Evolutionary conservation across 495 filamentous ascomycete species (phyloP).

Genomic region (Podospora anserina): DNA sequence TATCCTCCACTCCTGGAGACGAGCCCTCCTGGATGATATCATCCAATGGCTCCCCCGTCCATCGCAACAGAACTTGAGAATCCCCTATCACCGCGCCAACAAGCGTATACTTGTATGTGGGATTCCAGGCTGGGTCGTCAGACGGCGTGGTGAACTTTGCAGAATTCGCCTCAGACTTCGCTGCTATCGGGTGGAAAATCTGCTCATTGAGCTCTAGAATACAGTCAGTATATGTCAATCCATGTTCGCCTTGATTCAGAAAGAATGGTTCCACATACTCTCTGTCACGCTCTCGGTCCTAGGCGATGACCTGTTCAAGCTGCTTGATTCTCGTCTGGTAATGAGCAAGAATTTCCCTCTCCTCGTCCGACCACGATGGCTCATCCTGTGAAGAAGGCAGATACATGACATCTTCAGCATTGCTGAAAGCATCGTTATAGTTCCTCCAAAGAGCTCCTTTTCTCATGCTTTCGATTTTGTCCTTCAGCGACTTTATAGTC

Average conservation of each 20-base stretch:
- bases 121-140: constrained; percentile 36
- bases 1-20: constrained; percentile 12
- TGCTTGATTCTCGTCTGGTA: constrained; percentile 21
- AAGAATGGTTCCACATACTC: constrained; percentile 19
- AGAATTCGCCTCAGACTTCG: not conserved
- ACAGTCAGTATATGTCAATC: not conserved
- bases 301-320: constrained; percentile 15
- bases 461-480: not conserved
- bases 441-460: not conserved
- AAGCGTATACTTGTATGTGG: constrained; percentile 38
- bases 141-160: not conserved
- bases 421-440: not conserved
- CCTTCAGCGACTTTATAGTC: not conserved
- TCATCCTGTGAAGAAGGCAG: constrained; percentile 25
- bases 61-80: constrained; percentile 39
- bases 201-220: not conserved
- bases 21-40: constrained; percentile 2
- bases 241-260: not conserved
- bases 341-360: constrained; percentile 21
- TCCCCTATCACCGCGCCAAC: constrained; percentile 38
- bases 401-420: not conserved
- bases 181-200: not conserved
- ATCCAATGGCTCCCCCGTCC: constrained; percentile 20
- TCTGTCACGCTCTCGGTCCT: constrained; percentile 22
- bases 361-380: constrained; percentile 41